Evolutionary conservation across 176 grass and related monocot genomes (phyloP), one percentile per base, ranked within the genome.

Genomic region (Oryza coarctata): DNA sequence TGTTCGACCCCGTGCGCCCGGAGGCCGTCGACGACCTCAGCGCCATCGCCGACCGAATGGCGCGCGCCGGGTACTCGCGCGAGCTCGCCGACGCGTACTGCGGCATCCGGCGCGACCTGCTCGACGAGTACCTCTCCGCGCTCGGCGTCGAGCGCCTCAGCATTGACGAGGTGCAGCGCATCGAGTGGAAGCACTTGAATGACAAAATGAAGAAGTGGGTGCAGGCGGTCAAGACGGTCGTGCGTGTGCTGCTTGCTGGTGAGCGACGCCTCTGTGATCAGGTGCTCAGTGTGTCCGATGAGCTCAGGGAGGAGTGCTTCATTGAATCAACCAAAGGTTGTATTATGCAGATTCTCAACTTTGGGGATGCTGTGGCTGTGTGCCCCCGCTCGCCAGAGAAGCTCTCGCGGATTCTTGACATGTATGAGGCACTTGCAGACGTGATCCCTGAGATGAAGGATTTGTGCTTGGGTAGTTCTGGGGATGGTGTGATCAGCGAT

Each of bases 141-240:
- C 92, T 98, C 20, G 92, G 95, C 13, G 86, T 98, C 20, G 95
- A 94, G 81, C 84, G 95, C 84, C 84, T 95, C 44, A 98, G 95
- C 88, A 98, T 98, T 33, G 95, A 98, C 81, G 95, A 98, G 65
- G 95, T 98, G 27, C 95, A 93, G 80, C 84, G 84, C 70, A 72
- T 94, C 18, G 95, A 98, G 71, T 98, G 95, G 95, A 82, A 86
- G 43, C 70, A 81, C 64, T 87, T 95, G 60, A 94, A 94, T 29
- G 95, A 98, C 75, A 98, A 94, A 88, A 94, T 94, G 81, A 98
- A 98, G 84, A 98, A 91, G 82, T 98, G 92, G 92, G 94, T 94
- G 78, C 88, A 93, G 39, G 95, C 84, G 11, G 77, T 98, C 43
- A 98, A 94, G 86, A 82, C 86, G 12, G 86, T 94, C 25, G 87